Evolutionary conservation across 257 asterid species (phyloP), one percentile per base, ranked within the genome.

Genomic region (Solanum sitiens): DNA sequence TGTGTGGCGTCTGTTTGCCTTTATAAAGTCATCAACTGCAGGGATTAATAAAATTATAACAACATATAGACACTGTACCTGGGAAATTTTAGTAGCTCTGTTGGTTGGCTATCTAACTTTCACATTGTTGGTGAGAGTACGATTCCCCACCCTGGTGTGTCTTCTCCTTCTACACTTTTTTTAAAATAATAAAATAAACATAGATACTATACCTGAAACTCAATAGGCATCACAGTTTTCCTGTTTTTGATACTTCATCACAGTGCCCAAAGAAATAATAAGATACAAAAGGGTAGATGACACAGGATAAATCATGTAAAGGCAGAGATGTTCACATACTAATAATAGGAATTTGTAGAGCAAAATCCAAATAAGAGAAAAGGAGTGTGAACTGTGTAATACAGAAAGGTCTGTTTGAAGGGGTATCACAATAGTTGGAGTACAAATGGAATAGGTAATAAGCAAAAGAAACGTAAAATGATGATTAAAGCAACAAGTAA

Each of bases 191-290:
- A 4, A 10, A n/a, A 63, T 2, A 11, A n/a, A 20, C 50, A 50
- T 47, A 86, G 73, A 79, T n/a, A 89, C 39, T 89, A 88, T 87
- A 94, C 98, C 98, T 90, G 90, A 87, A 95, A 94, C 87, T 92
- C 93, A 88, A 94, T 42, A 9, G 95, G 98, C 83, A 77, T 91
- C 84, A 84, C 83, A 44, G 96, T 91, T 87, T 91, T 53, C 98
- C 98, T 11, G 88, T 82, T 35, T 25, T 86, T 7, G 96, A 94
- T 80, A 92, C 42, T 88, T 92, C 98, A 85, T 94, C 98, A 86
- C 92, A 93, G 98, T 95, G 96, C 83, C 86, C 59, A 91, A 61
- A 39, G 56, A 16, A 87, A 87, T 16, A 82, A 85, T 50, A 67
- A 71, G 33, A 89, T 70, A 50, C 63, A 87, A 87, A 82, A 82